Conservation (phyloP, 148 eudicot genomes). For the Amaranthus cruentus region DNA sequence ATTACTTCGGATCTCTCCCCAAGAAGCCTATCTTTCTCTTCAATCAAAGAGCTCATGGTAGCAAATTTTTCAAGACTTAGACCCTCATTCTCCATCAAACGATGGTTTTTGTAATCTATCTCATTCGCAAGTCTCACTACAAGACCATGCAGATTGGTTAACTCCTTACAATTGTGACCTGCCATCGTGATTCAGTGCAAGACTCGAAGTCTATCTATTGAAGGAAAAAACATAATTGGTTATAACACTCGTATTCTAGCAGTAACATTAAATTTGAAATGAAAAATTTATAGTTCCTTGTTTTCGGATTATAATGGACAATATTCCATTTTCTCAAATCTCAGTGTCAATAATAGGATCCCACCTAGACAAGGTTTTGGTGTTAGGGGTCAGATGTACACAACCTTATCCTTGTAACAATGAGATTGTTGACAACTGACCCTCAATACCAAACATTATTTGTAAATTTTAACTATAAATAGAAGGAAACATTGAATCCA, state of each 20-base stretch:
- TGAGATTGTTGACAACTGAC: no score
- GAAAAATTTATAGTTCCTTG: no score
- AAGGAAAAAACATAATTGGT: not conserved
- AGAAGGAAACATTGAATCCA: no score
- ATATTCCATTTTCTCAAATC: not conserved
- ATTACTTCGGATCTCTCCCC: constrained; percentile 26
- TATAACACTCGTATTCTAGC: not conserved
- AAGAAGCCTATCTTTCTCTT: constrained; percentile 31
- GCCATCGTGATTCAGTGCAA: constrained; percentile 18
- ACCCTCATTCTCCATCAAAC: constrained; percentile 26
- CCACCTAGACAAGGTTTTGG: no score
- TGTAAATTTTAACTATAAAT: no score
- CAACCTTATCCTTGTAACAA: no score
- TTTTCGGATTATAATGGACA: not conserved
- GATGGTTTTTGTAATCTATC: constrained; percentile 29
- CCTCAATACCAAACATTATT: no score
- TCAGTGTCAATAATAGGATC: not conserved
- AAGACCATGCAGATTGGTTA: constrained; percentile 5
- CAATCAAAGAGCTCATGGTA: constrained; percentile 16
- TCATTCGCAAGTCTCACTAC: constrained; percentile 23
- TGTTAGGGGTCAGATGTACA: not conserved
- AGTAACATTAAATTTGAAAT: not conserved
- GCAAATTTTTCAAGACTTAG: constrained; percentile 25
- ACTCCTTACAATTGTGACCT: constrained; percentile 6
- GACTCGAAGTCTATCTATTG: not conserved